phyloP scores from a whole-genome alignment of 257 asterid genomes.

The Fraxinus anomala region DNA sequence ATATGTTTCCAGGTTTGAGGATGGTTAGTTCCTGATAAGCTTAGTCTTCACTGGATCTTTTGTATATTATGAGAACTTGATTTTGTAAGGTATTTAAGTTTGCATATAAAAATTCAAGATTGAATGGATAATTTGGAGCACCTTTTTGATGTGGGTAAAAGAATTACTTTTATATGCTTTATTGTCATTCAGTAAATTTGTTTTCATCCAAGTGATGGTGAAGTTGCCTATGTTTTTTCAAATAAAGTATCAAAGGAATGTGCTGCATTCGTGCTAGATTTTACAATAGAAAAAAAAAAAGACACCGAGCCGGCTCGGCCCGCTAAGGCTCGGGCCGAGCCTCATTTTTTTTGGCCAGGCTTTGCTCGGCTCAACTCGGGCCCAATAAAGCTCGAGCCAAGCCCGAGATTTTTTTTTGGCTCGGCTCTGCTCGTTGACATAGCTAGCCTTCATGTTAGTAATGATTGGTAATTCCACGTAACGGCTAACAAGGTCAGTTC shows the following conservation, averaged over 20 bases:
- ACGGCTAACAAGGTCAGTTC: too few species aligned
- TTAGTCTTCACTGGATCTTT: slow-evolving; percentile 38
- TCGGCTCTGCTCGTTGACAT: too few species aligned
- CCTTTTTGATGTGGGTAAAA: neutral
- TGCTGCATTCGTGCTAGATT: neutral
- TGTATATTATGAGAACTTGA: slow-evolving; percentile 16
- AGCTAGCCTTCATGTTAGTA: too few species aligned
- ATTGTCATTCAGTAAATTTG: neutral
- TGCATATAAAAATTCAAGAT: slow-evolving; percentile 18
- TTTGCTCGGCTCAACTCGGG: too few species aligned
- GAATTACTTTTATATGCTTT: neutral
- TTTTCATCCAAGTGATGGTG: neutral
- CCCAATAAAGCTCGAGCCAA: too few species aligned
- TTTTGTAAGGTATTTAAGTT: slow-evolving; percentile 13
- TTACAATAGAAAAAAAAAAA: too few species aligned
- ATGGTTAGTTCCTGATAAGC: slow-evolving; percentile 2
- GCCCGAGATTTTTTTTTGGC: too few species aligned
- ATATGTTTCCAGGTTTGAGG: slow-evolving; percentile 14
- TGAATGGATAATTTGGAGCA: slow-evolving; percentile 9
- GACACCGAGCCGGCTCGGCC: too few species aligned
- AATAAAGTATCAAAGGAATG: neutral
- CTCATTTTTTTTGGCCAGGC: too few species aligned
- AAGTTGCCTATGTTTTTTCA: neutral
- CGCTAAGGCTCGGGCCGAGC: too few species aligned
- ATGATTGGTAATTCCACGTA: too few species aligned